Evolutionary conservation across 257 asterid genomes (phyloP).

Genomic region (Penstemon barbatus): DNA sequence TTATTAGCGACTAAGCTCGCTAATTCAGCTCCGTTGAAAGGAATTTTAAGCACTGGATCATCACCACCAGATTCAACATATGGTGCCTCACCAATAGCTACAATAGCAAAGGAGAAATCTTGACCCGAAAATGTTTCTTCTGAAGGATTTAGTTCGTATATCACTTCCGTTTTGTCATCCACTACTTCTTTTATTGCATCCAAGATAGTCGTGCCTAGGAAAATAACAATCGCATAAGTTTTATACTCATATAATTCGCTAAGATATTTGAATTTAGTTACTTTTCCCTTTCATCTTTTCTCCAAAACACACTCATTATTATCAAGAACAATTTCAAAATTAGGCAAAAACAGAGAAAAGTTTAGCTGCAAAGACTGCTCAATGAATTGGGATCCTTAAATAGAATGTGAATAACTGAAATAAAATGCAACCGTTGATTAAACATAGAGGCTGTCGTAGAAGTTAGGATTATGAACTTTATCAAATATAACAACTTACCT

Average conservation of each 20-base stretch:
- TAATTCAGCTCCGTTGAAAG: constrained; percentile 60
- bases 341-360: neutral
- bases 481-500: constrained; percentile 44
- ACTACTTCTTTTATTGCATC: constrained; percentile 70
- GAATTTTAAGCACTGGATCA: constrained; percentile 59
- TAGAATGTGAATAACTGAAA: neutral
- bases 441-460: neutral
- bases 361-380: constrained; percentile 7
- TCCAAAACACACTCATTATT: neutral
- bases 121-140: constrained; percentile 52
- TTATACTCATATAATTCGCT: neutral
- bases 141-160: constrained; percentile 62
- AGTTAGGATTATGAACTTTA: constrained; percentile 3
- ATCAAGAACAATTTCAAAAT: neutral
- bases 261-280: neutral
- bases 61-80: constrained; percentile 83
- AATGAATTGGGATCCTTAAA: neutral
- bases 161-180: constrained; percentile 57
- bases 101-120: constrained; percentile 65
- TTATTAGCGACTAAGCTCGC: constrained; percentile 57
- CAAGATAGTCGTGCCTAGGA: constrained; percentile 74
- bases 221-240: constrained; percentile 21
- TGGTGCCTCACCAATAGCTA: constrained; percentile 78
- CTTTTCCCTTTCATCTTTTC: neutral
- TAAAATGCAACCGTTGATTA: neutral